phyloP scores from a whole-genome alignment of 139 green algal species.

The Closterium sp. region DNA sequence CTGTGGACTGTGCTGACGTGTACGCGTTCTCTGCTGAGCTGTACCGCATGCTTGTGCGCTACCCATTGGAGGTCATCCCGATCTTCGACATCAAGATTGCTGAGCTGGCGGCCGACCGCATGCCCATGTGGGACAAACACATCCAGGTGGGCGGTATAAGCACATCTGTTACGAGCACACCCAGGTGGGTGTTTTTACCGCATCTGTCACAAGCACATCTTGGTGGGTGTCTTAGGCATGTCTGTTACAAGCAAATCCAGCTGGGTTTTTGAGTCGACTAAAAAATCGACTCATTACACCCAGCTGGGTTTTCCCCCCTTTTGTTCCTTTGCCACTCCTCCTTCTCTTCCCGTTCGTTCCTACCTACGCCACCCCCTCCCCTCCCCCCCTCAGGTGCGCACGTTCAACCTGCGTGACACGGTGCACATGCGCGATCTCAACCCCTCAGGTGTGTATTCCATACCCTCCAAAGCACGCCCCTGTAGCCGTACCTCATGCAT shows the following conservation, averaged over 20 bases:
- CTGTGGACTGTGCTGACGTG: constrained; percentile 84
- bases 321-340: no score
- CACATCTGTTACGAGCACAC: no score
- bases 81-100: constrained; percentile 52
- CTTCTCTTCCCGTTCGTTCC: no score
- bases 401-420: constrained; percentile 83
- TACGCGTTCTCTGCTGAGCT: constrained; percentile 66
- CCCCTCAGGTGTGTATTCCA: constrained; percentile 63
- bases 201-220: no score
- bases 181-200: no score
- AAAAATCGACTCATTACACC: no score
- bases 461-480: background rate
- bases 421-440: constrained; percentile 92
- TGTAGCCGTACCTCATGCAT: no score
- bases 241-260: no score
- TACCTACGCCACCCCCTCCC: no score
- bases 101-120: constrained; percentile 1
- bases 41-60: constrained; percentile 78
- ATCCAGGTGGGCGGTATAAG: constrained; percentile 19
- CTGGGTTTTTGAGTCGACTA: no score
- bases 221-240: no score
- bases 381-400: constrained; percentile 59
- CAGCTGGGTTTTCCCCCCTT: no score
- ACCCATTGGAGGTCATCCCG: constrained; percentile 70
- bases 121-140: background rate